These are phyloP conservation scores for Phtheirospermum japonicum DNA, from an alignment of 257 asterid species.

Conservation along the genomic window DNA sequence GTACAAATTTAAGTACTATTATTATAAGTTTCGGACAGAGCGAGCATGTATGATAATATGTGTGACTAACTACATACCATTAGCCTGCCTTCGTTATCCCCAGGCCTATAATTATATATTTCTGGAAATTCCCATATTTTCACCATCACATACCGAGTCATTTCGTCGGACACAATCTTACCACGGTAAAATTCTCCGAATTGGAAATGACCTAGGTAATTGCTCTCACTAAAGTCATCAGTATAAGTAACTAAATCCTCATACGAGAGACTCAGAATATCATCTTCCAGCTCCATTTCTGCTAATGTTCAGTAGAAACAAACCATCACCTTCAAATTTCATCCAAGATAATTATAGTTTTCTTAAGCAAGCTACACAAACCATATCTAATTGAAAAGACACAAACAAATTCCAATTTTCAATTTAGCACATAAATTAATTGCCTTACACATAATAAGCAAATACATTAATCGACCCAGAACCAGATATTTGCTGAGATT, in stretches of 20 bases:
- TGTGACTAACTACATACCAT: background rate
- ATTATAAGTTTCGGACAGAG: background rate
- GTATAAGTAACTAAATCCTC: background rate
- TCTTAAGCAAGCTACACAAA: too few species aligned
- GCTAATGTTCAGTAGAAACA: background rate
- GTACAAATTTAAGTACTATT: background rate
- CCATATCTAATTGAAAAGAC: too few species aligned
- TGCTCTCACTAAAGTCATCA: background rate
- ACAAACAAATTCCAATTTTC: too few species aligned
- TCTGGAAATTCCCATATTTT: slow-evolving; percentile 12
- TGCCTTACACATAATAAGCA: too few species aligned
- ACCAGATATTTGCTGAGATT: too few species aligned
- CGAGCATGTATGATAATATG: background rate
- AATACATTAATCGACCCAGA: too few species aligned
- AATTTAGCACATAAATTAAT: too few species aligned
- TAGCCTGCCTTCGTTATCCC: slow-evolving; percentile 6
- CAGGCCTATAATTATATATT: background rate
- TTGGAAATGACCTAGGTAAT: slow-evolving; percentile 6
- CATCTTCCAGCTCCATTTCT: slow-evolving; percentile 5
- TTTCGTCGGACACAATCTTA: background rate
- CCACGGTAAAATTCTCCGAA: slow-evolving; percentile 11
- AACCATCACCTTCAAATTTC: too few species aligned
- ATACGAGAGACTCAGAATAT: background rate
- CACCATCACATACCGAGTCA: background rate
- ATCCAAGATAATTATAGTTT: too few species aligned